phyloP scores from a whole-genome alignment of 2,329 filamentous ascomycete species.

The Pyrenophora graminea region DNA sequence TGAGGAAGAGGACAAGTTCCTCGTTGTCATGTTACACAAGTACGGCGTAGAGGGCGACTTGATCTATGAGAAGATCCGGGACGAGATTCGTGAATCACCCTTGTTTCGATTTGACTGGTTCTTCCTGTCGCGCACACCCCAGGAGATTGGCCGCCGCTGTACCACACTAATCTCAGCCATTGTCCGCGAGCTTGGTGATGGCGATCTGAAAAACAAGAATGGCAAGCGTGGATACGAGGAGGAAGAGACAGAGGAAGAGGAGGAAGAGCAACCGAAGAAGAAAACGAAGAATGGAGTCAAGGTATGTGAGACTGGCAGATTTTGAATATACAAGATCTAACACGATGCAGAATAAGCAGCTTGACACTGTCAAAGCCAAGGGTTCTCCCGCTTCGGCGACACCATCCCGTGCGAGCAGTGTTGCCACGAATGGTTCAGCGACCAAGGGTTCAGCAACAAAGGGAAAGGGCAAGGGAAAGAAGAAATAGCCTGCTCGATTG shows the following conservation, averaged over 20 bases:
- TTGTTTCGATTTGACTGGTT: constrained; percentile 99
- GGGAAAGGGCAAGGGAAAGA: constrained; percentile 56
- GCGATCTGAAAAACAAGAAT: constrained; percentile 63
- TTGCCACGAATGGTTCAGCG: constrained; percentile 72
- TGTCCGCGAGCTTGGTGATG: constrained; percentile 86
- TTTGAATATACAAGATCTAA: constrained; percentile 14
- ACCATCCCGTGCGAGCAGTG: constrained; percentile 85
- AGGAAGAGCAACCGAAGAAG: constrained; percentile 84
- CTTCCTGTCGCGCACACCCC: constrained; percentile 90
- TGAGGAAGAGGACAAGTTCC: constrained; percentile 94
- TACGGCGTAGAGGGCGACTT: constrained; percentile 89
- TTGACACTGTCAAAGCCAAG: constrained; percentile 81
- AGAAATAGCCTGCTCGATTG: constrained; percentile 43
- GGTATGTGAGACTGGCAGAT: constrained; percentile 56
- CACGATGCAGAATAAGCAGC: constrained; percentile 77
- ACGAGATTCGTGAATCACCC: constrained; percentile 92
- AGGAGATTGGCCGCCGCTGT: constrained; percentile 89
- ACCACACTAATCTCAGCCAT: constrained; percentile 93
- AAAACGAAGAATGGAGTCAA: constrained; percentile 88
- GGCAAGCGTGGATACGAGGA: constrained; percentile 77
- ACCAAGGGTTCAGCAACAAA: constrained; percentile 57
- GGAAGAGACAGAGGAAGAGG: constrained; percentile 80
- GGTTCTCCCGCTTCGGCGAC: constrained; percentile 75
- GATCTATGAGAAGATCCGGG: constrained; percentile 92
- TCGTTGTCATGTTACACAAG: constrained; percentile 90